phyloP scores from a whole-genome alignment of 2,329 filamentous ascomycete species.

The Aspergillus transmontanensis region DNA sequence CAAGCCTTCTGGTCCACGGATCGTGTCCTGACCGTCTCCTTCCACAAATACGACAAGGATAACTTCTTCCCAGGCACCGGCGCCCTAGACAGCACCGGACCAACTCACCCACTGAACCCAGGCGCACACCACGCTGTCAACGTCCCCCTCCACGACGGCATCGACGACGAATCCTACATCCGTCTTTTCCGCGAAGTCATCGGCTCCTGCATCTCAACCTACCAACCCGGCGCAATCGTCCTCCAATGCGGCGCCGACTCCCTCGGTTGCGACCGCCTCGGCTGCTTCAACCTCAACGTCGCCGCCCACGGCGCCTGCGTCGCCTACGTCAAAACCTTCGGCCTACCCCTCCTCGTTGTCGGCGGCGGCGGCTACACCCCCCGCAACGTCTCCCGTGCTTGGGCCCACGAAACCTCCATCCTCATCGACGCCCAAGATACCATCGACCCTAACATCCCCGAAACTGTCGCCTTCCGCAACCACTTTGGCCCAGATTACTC shows the following conservation, averaged over 20 bases:
- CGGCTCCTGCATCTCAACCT: conserved; percentile 74
- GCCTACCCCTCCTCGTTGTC: conserved; percentile 82
- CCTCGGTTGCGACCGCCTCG: conserved; percentile 87
- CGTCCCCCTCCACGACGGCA: conserved; percentile 85
- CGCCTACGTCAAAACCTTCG: conserved; percentile 79
- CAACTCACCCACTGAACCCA: conserved; percentile 77
- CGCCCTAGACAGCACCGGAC: conserved; percentile 82
- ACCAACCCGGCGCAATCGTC: conserved; percentile 87
- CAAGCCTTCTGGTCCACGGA: conserved; percentile 89
- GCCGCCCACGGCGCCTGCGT: conserved; percentile 92
- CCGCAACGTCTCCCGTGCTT: conserved; percentile 91
- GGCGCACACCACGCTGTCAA: conserved; percentile 90
- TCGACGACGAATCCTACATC: conserved; percentile 87
- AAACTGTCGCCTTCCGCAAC: conserved; percentile 79
- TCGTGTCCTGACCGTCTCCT: conserved; percentile 88
- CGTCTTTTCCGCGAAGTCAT: conserved; percentile 82
- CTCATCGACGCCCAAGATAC: conserved; percentile 74
- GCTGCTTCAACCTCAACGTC: conserved; percentile 95
- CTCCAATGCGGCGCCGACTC: conserved; percentile 96
- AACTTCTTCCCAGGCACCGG: conserved; percentile 90
- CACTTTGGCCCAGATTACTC: conserved; percentile 88
- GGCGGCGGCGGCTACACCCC: conserved; percentile 96
- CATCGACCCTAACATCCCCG: conserved; percentile 73
- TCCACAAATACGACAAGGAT: conserved; percentile 90
- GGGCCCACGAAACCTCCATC: conserved; percentile 95